Base-by-base conservation (phyloP, 2,329 filamentous ascomycete genomes). In the Ophiostoma angusticollis region DNA sequence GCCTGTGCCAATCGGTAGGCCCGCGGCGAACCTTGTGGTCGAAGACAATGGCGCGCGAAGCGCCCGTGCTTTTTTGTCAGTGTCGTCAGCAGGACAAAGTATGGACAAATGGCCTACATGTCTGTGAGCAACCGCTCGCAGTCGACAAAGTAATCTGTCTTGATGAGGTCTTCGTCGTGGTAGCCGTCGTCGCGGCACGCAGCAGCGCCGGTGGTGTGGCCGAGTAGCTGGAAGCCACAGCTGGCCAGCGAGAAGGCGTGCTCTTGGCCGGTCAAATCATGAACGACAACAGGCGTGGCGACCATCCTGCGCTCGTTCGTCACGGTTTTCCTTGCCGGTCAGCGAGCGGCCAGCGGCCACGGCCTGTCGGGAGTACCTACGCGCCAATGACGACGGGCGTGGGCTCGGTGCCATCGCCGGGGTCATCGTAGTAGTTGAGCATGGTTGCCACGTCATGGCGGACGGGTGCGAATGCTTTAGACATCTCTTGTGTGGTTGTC, bases 1-100 rank as follows among this genome's bases (percentile, higher is more conserved):
- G 55, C 50, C 80, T 80, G 52, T 76, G 73, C 78, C 80, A 85
- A 40, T 63, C 53, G 3, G 60, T 57, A 6, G 59, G 60, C 0
- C 60, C 60, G 31, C 57, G 54, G 25, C 82, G 74, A 47, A 84
- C 75, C 9, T 80, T 84, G 57, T 85, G 77, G 56, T 76, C 70
- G 51, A 78, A 79, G 52, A 78, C 73, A 59, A 72, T 66, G 47
- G 76, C 55, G 17, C 65, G 64, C 21, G 53, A 54, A 2, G 66
- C 72, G 3, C 72, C 73, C 13, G 73, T 78, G 22, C 36, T 43
- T n/a, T n/a, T n/a, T n/a, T n/a, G n/a, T n/a, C n/a, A n/a, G n/a
- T n/a, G n/a, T n/a, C n/a, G n/a, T n/a, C n/a, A n/a, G n/a, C n/a
- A n/a, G n/a, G n/a, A n/a, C n/a, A n/a, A n/a, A n/a, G n/a, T n/a